Evolutionary conservation across 257 asterid genomes (phyloP).

Genomic region (Petrea volubilis): DNA sequence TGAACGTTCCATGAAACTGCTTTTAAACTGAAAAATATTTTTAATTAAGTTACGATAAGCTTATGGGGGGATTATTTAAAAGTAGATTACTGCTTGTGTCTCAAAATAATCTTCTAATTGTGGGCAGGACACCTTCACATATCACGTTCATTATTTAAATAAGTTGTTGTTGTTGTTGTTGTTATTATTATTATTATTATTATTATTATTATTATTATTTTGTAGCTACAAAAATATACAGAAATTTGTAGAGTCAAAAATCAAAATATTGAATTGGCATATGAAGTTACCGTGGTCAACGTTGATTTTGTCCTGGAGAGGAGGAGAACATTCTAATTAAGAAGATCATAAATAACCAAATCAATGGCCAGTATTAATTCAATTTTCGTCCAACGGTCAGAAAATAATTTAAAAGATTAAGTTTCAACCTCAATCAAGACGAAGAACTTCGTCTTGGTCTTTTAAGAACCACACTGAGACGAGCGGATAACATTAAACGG

Average conservation of each 20-base stretch:
- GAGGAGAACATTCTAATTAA: neutral
- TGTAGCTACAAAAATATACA: neutral
- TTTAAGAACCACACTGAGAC: no score
- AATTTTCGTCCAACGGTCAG: neutral
- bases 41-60: neutral
- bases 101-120: neutral
- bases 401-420: constrained; percentile 2
- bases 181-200: no score
- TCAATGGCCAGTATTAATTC: constrained; percentile 8
- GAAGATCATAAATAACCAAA: neutral
- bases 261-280: neutral
- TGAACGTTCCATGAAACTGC: neutral
- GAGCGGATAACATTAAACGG: no score
- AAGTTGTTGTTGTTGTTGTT: no score
- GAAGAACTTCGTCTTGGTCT: no score
- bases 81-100: neutral
- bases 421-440: no score
- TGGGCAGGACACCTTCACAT: constrained; percentile 28
- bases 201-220: neutral
- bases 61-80: no score
- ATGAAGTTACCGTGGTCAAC: constrained; percentile 8
- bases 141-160: neutral
- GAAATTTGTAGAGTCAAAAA: neutral
- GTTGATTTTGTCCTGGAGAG: constrained; percentile 1
- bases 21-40: neutral